Conservation (phyloP, 768 basidiomycete species). For the Mycena rebaudengoi region DNA sequence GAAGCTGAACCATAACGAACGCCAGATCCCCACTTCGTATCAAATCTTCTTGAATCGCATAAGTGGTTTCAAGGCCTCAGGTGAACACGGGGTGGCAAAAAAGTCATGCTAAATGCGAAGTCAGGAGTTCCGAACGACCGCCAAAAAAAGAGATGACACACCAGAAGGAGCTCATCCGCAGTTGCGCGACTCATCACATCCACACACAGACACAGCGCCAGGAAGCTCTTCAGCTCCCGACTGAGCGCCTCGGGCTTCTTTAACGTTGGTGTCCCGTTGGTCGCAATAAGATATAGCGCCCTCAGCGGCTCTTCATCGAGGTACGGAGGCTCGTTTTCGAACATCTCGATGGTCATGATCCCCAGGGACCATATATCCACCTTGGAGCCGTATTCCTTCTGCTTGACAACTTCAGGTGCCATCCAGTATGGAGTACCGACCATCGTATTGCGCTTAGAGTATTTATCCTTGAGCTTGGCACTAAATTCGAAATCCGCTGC, state of each 20-base stretch:
- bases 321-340: slow-evolving; percentile 80
- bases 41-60: slow-evolving; percentile 50
- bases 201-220: slow-evolving; percentile 79
- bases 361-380: slow-evolving; percentile 84
- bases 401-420: slow-evolving; percentile 79
- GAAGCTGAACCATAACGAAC: too few relatives aligned
- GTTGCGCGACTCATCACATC: slow-evolving; percentile 81
- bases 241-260: slow-evolving; percentile 66
- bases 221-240: slow-evolving; percentile 76
- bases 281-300: slow-evolving; percentile 78
- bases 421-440: slow-evolving; percentile 73
- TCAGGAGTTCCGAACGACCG: neutral
- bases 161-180: slow-evolving; percentile 63
- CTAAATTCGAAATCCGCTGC: slow-evolving; percentile 79
- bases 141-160: slow-evolving; percentile 48
- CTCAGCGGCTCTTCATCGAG: slow-evolving; percentile 76
- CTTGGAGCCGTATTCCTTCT: slow-evolving; percentile 78
- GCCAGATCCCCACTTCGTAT: too few relatives aligned
- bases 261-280: slow-evolving; percentile 81
- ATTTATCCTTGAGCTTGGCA: slow-evolving; percentile 75
- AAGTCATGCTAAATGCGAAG: slow-evolving; percentile 69
- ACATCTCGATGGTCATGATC: slow-evolving; percentile 84
- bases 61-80: slow-evolving; percentile 66
- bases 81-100: slow-evolving; percentile 66
- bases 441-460: slow-evolving; percentile 81